Base-by-base conservation (phyloP, 768 basidiomycete genomes). In the Asterophora lycoperdoides region DNA sequence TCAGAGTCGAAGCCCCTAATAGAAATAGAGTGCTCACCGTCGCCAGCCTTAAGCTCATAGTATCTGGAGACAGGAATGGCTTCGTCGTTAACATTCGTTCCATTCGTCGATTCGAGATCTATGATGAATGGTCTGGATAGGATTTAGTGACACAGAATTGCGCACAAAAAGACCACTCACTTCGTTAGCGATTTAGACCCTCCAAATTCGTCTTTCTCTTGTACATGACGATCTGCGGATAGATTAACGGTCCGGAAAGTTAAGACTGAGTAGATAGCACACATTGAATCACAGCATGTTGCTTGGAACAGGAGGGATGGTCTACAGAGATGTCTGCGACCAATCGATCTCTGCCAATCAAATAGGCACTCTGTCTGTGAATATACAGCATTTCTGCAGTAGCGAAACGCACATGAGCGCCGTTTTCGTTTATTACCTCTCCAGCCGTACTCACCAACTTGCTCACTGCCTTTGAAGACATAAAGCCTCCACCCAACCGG, bases 71-170 rank as follows among this genome's bases (percentile, higher is more conserved):
- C 73, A 2, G 96, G 96, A 53, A 98, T 86, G 41, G 76, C 68
- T 59, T 86, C 79, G 53, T 84, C 90, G 59, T 98, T 98, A 39
- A 99, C 95, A 56, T 80, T 76, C 0, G 96, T 98, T 2, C 89
- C 84, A 62, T 99, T 99, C 2, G 96, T 97, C n/a, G 93, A 96
- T 58, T 99, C 94, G 8, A 99, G 80, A 68, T 99, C 96, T 51
- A 99, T 96, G 42, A 99, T 80, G 65, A 93, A 99, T 1, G 96
- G 93, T 62, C 93, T 98, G 55, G 11, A 29, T 30, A 36, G 45
- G 20, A 41, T 39, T 39, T 35, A 56, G 41, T 54, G 15, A 18
- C 35, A 34, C 4, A 18, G n/a, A 8, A 9, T 32, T 13, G 20
- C 35, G 41, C 30, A 41, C 20, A 34, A 40, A 26, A 34, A 18